A percentile compares a stretch with the other conserved stretches of the same genome.
Conservation (phyloP, 208 protist species). For the Phytomonas sp. region DNA sequence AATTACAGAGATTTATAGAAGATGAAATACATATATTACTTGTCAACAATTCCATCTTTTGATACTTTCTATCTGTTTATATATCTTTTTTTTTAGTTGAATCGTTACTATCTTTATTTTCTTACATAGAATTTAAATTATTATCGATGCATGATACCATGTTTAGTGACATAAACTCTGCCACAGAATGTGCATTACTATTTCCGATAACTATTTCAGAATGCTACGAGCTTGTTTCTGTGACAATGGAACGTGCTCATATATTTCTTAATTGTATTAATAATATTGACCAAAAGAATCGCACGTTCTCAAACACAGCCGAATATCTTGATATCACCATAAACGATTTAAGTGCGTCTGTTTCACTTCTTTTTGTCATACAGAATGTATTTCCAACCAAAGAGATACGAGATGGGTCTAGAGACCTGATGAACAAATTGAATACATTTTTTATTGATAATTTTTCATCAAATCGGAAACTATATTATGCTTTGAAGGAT, state of each 20-base stretch:
- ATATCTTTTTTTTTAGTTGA: slow-evolving; percentile 6
- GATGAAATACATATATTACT: slow-evolving; percentile 1
- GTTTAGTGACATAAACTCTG: slow-evolving; percentile 42
- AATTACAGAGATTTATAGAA: neutral
- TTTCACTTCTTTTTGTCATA: slow-evolving; percentile 54
- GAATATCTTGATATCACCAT: slow-evolving; percentile 41
- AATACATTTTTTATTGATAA: slow-evolving; percentile 58
- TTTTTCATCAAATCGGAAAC: slow-evolving; percentile 49
- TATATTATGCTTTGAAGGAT: slow-evolving; percentile 58
- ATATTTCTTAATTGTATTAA: slow-evolving; percentile 40
- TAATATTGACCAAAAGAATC: slow-evolving; percentile 12
- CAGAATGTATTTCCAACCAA: slow-evolving; percentile 43
- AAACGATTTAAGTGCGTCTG: slow-evolving; percentile 43
- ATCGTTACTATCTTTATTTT: neutral
- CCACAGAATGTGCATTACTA: slow-evolving; percentile 39
- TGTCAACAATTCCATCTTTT: slow-evolving; percentile 15
- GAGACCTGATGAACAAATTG: slow-evolving; percentile 49
- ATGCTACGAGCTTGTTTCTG: slow-evolving; percentile 31
- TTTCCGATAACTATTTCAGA: slow-evolving; percentile 56
- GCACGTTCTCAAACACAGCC: slow-evolving; percentile 56
- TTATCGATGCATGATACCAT: slow-evolving; percentile 27
- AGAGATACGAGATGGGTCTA: slow-evolving; percentile 56
- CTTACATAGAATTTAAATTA: neutral
- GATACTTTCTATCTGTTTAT: neutral
- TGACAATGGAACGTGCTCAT: slow-evolving; percentile 42